These are phyloP conservation scores for Saccharomycopsis hybrid DNA, from an alignment of 1,139 yeast species.

Conservation along the genomic window DNA sequence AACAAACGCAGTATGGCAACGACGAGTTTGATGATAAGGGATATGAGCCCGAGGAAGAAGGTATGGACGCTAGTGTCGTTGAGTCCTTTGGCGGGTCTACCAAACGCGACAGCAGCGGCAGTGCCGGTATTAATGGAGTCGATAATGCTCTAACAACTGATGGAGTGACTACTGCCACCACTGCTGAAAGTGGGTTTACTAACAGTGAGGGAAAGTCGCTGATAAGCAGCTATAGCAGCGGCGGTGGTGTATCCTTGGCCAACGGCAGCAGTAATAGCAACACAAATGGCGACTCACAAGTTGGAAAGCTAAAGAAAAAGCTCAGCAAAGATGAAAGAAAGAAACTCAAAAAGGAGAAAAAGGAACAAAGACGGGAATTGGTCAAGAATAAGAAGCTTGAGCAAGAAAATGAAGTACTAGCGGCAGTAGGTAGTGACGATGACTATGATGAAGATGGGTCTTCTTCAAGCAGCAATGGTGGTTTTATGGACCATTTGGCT, in stretches of 20 bases:
- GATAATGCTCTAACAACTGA: background rate
- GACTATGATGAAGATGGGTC: background rate
- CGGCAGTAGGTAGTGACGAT: background rate
- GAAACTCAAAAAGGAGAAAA: constrained; percentile 1
- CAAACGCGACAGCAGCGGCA: background rate
- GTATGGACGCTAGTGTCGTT: background rate
- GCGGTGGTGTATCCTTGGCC: too few species aligned
- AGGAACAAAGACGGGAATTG: background rate
- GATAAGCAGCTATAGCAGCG: background rate
- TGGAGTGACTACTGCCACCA: background rate
- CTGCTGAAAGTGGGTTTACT: background rate
- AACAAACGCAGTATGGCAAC: constrained; percentile 8
- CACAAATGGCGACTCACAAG: background rate
- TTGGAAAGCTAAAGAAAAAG: background rate
- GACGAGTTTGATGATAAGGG: background rate
- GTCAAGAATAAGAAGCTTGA: background rate
- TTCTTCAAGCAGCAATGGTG: too few species aligned
- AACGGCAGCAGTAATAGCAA: too few species aligned
- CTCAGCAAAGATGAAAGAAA: constrained; percentile 4
- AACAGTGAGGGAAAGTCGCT: background rate
- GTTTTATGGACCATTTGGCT: too few species aligned
- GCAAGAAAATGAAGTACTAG: background rate
- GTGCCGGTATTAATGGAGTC: background rate
- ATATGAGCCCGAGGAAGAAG: background rate
- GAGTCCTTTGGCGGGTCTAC: constrained; percentile 1